Conservation (phyloP, 495 filamentous ascomycete genomes). For the Aspergillus haitiensis region DNA sequence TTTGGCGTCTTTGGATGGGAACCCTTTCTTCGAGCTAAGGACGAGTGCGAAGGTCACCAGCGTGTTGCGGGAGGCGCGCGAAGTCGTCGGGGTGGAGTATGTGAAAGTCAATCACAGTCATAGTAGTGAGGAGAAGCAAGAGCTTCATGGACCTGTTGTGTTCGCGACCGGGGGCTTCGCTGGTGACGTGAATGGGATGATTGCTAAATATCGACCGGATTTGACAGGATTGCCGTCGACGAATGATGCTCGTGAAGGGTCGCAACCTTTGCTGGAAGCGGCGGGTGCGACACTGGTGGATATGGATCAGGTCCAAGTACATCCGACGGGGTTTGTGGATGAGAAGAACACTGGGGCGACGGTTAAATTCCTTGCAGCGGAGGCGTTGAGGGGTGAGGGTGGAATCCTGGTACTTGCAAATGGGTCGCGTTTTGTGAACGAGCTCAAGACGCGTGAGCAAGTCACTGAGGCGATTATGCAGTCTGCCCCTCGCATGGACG, state of each 20-base stretch:
- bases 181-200: slow-evolving; percentile 54
- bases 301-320: slow-evolving; percentile 52
- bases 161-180: slow-evolving; percentile 60
- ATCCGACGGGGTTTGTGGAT: slow-evolving; percentile 64
- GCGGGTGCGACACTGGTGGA: slow-evolving; percentile 55
- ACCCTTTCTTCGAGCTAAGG: slow-evolving; percentile 45
- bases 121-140: slow-evolving; percentile 31
- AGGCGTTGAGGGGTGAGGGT: slow-evolving; percentile 59
- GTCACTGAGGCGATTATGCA: slow-evolving; percentile 50
- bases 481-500: slow-evolving; percentile 24
- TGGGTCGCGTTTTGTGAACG: slow-evolving; percentile 56
- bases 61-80: slow-evolving; percentile 31
- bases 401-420: slow-evolving; percentile 47
- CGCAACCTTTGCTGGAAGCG: slow-evolving; percentile 46
- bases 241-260: slow-evolving; percentile 54
- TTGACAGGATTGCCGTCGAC: slow-evolving; percentile 58
- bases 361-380: slow-evolving; percentile 62
- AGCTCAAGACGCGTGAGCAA: slow-evolving; percentile 54
- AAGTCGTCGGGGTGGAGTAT: slow-evolving; percentile 28
- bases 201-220: slow-evolving; percentile 56
- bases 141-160: slow-evolving; percentile 51
- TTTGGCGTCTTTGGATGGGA: slow-evolving; percentile 42
- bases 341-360: slow-evolving; percentile 31
- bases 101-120: slow-evolving; percentile 1
- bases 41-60: slow-evolving; percentile 47